Base-by-base conservation (phyloP, 495 filamentous ascomycete species). In the Penicillium cosmopolitanum region DNA sequence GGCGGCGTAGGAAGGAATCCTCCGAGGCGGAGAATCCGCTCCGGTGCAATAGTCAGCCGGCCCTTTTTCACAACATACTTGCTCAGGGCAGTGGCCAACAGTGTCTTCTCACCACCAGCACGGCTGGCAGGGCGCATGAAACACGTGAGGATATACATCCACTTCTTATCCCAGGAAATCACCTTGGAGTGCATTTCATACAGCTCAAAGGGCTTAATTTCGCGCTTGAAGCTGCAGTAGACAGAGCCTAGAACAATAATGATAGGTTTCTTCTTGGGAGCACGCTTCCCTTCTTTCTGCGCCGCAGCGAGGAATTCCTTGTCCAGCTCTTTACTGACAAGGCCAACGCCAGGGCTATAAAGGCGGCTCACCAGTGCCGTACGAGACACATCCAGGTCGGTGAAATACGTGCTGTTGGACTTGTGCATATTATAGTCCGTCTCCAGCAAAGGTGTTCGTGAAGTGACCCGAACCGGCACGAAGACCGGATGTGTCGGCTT, bases 41-140 rank as follows among this genome's bases (percentile, higher is more conserved):
- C 92, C 7, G 94, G 92, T 38, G 91, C 83, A 7, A 97, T 83
- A 7, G 94, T 98, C 61, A 93, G 75, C 16, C 95, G 78, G 0
- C 93, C 93, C 66, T 90, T 84, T 78, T 97, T 97, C 66, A 92
- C 88, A 2, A 96, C 93, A 68, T 96, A 97, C 77, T 96, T 94
- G 63, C 85, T 88, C 13, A 97, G 64, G 5, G 85, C 88, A 3
- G 86, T 88, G 1, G 93, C 93, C 60, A 89, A 85, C 35, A 97
- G 79, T 21, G 77, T 76, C 61, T 85, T 81, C 61, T 77, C 75
- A 53, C 64, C 75, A n/a, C 73, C 77, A 34, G 69, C 70, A 13
- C 63, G 66, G 16, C 66, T 73, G 4, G 75, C 78, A 44, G 77
- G 71, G 64, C 81, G 77, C 28, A 96, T 84, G 56, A 95, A 89